Conservation (phyloP, 129 eudicot species). For the Ambrosia trifida region DNA sequence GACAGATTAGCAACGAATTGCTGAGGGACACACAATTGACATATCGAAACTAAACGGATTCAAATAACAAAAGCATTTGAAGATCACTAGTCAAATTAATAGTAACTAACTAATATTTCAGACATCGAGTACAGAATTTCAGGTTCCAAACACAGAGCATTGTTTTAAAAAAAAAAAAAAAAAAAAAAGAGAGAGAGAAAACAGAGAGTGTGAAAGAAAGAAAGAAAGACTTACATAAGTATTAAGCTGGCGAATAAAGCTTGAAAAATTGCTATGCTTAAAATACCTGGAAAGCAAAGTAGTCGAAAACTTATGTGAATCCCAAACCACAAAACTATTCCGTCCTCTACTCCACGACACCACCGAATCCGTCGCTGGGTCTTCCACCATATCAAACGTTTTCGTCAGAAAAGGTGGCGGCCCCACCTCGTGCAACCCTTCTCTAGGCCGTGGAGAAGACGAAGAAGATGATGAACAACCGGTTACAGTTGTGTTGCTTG, state of each 20-base stretch:
- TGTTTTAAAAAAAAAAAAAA: too few relatives aligned
- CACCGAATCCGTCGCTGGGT: conserved; percentile 72
- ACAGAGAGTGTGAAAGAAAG: background rate
- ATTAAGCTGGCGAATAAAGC: conserved; percentile 91
- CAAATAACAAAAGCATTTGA: background rate
- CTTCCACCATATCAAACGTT: conserved; percentile 87
- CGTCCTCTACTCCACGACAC: conserved; percentile 76
- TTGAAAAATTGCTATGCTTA: conserved; percentile 87
- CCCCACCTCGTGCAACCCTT: conserved; percentile 73
- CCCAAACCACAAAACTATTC: conserved; percentile 93
- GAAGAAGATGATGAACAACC: conserved; percentile 45
- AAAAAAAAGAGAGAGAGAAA: too few relatives aligned
- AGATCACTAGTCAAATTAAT: background rate
- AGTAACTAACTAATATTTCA: background rate
- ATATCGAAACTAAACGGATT: background rate
- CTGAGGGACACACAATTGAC: background rate
- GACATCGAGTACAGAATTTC: background rate
- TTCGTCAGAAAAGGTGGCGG: conserved; percentile 92
- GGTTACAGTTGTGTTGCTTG: conserved; percentile 19
- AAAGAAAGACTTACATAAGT: conserved; percentile 71
- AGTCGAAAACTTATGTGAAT: conserved; percentile 62
- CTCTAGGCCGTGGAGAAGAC: conserved; percentile 60
- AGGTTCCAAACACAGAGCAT: background rate
- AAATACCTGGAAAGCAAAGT: conserved; percentile 70
- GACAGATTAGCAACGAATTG: too few relatives aligned